Evolutionary conservation across 345 rosid species (phyloP).

Genomic region (Acer campestre): DNA sequence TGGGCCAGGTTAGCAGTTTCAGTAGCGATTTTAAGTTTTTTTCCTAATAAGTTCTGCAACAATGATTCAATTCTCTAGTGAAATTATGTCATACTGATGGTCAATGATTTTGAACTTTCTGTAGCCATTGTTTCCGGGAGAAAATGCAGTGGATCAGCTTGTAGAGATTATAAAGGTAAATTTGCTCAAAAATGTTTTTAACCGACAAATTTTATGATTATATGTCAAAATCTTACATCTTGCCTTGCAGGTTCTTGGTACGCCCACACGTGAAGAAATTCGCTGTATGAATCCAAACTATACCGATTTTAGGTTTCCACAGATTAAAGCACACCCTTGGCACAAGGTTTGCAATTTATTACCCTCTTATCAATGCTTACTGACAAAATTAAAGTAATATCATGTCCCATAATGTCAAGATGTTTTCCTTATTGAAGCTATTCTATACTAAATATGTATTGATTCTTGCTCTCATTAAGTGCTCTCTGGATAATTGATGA

Average conservation of each 20-base stretch:
- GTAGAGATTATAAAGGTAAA: constrained; percentile 93
- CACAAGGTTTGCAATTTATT: constrained; percentile 58
- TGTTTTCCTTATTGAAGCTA: not conserved
- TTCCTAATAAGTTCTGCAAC: not conserved
- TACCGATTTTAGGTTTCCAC: constrained; percentile 86
- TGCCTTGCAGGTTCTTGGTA: constrained; percentile 74
- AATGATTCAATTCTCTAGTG: not conserved
- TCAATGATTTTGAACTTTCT: constrained; percentile 4
- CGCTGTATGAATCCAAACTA: constrained; percentile 96
- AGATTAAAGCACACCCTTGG: constrained; percentile 94
- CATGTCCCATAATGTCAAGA: not conserved
- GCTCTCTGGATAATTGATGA: not conserved
- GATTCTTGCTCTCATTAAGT: not conserved
- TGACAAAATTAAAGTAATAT: not conserved
- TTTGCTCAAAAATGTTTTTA: not conserved
- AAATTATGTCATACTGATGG: constrained; percentile 11
- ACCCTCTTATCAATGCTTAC: not conserved
- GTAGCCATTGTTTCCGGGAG: constrained; percentile 93
- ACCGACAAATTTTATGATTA: not conserved
- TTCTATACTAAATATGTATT: not conserved
- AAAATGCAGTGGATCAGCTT: constrained; percentile 91
- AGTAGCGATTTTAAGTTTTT: not conserved
- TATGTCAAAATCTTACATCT: constrained; percentile 16
- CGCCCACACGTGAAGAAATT: constrained; percentile 93
- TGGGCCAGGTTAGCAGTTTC: constrained; percentile 58